These are phyloP conservation scores for Gossypium bickii DNA, from an alignment of 345 rosid species.

Conservation along the genomic window DNA sequence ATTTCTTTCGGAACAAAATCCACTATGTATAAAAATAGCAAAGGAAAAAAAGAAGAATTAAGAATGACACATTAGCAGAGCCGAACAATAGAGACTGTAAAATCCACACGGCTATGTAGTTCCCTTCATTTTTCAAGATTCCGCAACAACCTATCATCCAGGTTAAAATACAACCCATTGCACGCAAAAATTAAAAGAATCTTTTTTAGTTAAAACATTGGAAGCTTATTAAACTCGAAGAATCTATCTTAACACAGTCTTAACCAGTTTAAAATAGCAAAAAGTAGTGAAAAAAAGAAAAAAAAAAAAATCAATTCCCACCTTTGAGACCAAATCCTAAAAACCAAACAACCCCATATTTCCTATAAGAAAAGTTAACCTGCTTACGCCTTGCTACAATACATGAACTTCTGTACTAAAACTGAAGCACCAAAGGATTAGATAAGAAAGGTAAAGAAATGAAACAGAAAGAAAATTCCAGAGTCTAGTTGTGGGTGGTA, in stretches of 20 bases:
- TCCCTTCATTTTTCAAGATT: background rate
- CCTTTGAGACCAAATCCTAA: constrained; percentile 24
- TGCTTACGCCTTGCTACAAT: background rate
- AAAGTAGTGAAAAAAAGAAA: constrained; percentile 17
- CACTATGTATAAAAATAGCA: background rate
- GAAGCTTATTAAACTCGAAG: background rate
- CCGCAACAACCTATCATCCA: background rate
- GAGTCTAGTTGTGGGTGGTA: constrained; percentile 12
- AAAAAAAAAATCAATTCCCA: constrained; percentile 26
- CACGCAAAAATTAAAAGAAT: too few species aligned
- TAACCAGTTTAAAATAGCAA: background rate
- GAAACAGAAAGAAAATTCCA: constrained; percentile 6
- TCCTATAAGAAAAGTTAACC: background rate
- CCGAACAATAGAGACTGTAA: background rate
- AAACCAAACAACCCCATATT: constrained; percentile 15
- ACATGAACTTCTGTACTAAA: background rate
- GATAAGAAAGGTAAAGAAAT: constrained; percentile 15
- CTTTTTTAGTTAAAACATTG: background rate
- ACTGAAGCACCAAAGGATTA: constrained; percentile 24
- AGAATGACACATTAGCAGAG: background rate
- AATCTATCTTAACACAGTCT: background rate
- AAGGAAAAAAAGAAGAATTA: background rate
- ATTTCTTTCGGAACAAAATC: background rate
- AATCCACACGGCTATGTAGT: background rate
- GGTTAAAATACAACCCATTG: background rate